Evolutionary conservation across 163 green algal species (phyloP), one percentile per base, ranked within the genome.

Genomic region (Chlamydomonas reinhardtii): DNA sequence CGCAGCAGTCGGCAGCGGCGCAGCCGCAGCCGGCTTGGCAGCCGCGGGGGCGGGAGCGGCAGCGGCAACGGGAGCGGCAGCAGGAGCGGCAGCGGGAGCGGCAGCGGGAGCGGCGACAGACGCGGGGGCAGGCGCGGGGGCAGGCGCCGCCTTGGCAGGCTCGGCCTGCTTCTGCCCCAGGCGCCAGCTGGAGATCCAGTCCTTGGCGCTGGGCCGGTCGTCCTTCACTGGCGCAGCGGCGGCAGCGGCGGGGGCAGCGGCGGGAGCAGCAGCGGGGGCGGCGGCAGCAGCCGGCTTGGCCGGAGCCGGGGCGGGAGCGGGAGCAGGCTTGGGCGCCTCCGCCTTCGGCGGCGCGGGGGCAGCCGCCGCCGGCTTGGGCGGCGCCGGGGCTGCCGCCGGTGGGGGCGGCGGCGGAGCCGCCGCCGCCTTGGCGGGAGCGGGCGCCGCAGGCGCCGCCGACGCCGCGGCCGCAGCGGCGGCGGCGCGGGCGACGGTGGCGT

Each of bases 151-250:
- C 62, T 24, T 14, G 24, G 62, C 65, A 14, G n/a, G n/a, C n/a
- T 72, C 25, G 11, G n/a, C 65, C 31, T 29, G n/a, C 25, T n/a
- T 27, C 69, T 85, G 68, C 0, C 52, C 25, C n/a, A 16, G 32
- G 32, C 79, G 79, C 79, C 79, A 85, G 43, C n/a, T 34, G 12
- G 52, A 25, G 25, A 85, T 85, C 79, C 79, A 85, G 19, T 85
- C 79, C 66, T 85, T 85, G 52, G 79, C 79, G 11, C 68, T 22
- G 8, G 79, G 79, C 9, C 79, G 68, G 68, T 19, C 72, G 68
- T 85, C 79, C 22, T 29, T 35, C 3, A 31, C 52, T 3, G 31
- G 12, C 15, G 35, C 69, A 2, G 69, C 66, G 2, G n/a, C 16
- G 24, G 64, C 29, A 34, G 64, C 64, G 29, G 64, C 31, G 15